These are phyloP conservation scores for Prunus padus DNA, from an alignment of 306 rosid genomes.

Conservation along the genomic window DNA sequence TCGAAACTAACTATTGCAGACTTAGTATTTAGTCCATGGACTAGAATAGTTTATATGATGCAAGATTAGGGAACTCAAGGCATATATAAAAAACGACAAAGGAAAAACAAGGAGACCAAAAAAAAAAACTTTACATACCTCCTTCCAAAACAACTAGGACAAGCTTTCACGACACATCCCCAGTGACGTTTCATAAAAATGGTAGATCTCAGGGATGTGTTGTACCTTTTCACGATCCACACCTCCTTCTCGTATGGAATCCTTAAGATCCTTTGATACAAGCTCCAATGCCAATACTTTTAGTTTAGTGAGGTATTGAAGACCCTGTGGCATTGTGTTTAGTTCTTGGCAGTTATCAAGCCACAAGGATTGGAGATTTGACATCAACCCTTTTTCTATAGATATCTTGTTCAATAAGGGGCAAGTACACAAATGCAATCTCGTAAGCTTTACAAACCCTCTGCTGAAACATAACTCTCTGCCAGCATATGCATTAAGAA, in stretches of 20 bases:
- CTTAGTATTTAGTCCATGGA: not conserved
- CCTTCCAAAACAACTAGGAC: not conserved
- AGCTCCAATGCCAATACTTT: not conserved
- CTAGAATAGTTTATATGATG: no score
- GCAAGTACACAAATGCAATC: not conserved
- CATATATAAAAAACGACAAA: no score
- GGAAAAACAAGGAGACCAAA: no score
- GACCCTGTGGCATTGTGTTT: slow-evolving; percentile 7
- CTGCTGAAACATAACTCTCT: not conserved
- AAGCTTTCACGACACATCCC: not conserved
- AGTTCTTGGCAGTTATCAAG: not conserved
- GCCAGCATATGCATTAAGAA: not conserved
- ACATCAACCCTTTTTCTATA: slow-evolving; percentile 11
- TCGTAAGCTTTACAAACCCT: slow-evolving; percentile 17
- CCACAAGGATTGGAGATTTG: not conserved
- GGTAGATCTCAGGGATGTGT: not conserved
- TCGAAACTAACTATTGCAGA: no score
- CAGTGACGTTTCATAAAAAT: not conserved
- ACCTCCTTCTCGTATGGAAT: not conserved
- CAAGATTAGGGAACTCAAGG: no score
- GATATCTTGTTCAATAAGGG: slow-evolving; percentile 5
- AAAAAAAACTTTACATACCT: not conserved
- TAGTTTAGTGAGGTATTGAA: slow-evolving; percentile 5
- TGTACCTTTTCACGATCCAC: not conserved
- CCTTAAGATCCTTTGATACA: not conserved